phyloP scores from a whole-genome alignment of 164 flowering plant species.

The Houttuynia cordata region DNA sequence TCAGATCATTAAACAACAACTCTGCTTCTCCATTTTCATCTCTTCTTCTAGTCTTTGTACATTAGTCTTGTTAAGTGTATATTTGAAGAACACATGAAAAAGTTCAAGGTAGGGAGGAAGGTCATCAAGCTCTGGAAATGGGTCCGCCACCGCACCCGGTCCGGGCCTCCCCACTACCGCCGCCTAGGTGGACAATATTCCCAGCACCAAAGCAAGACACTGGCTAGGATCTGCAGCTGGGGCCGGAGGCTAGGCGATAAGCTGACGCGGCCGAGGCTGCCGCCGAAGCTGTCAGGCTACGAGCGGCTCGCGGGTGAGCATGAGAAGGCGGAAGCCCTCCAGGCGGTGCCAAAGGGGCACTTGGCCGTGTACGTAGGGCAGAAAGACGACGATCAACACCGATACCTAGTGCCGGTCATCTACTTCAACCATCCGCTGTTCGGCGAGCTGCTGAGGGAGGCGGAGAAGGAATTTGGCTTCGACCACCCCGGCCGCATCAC shows the following conservation, averaged over 20 bases:
- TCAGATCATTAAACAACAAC: neutral
- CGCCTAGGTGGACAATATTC: conserved; percentile 5
- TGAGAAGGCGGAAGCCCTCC: conserved; percentile 6
- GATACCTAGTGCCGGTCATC: conserved; percentile 71
- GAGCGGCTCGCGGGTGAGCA: conserved; percentile 21
- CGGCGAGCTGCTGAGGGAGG: conserved; percentile 49
- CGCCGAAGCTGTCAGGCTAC: conserved; percentile 14
- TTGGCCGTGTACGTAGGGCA: conserved; percentile 79
- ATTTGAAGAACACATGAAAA: conserved; percentile 35
- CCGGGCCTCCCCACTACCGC: conserved; percentile 5
- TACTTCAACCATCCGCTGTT: conserved; percentile 87
- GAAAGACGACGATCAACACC: conserved; percentile 42
- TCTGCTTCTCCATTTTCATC: neutral
- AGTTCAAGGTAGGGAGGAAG: conserved; percentile 40
- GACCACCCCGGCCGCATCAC: conserved; percentile 70
- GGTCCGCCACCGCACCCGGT: conserved; percentile 16
- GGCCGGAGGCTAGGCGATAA: conserved; percentile 26
- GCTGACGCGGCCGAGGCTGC: conserved; percentile 13
- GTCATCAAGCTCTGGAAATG: conserved; percentile 20
- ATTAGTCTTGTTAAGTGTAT: neutral
- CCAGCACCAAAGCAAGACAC: conserved; percentile 9
- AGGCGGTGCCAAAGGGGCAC: conserved; percentile 60
- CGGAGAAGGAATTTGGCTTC: conserved; percentile 68
- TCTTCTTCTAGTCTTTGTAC: neutral
- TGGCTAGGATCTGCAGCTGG: conserved; percentile 38